Conservation (phyloP, 345 rosid species). For the Arabidopsis arenosa region DNA sequence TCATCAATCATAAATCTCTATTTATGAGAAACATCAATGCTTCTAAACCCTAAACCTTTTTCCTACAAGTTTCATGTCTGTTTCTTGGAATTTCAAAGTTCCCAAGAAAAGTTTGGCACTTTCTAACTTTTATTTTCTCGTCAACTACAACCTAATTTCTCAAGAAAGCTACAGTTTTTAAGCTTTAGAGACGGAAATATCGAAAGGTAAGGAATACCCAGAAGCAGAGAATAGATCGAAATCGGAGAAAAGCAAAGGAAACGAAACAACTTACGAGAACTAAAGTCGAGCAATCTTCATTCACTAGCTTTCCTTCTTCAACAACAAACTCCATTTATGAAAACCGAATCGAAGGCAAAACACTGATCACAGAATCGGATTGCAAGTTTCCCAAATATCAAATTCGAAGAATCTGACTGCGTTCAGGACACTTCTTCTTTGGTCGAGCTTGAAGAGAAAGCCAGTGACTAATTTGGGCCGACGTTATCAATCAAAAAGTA, state of each 20-base stretch:
- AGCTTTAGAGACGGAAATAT: not conserved
- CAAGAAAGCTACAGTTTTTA: slow-evolving; percentile 12
- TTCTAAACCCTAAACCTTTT: slow-evolving; percentile 8
- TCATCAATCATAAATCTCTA: slow-evolving; percentile 3
- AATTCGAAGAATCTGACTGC: slow-evolving; percentile 22
- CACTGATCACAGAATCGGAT: slow-evolving; percentile 23
- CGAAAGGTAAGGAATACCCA: not conserved
- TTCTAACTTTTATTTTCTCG: slow-evolving; percentile 8
- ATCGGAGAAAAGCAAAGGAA: not conserved
- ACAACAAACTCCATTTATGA: slow-evolving; percentile 64
- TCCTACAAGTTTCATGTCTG: not conserved
- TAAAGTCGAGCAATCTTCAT: slow-evolving; percentile 64
- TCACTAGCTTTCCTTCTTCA: slow-evolving; percentile 61
- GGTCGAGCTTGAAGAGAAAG: slow-evolving; percentile 44
- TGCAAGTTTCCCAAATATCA: slow-evolving; percentile 11
- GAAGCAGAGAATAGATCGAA: slow-evolving; percentile 27
- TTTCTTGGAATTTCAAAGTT: not conserved
- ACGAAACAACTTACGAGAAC: slow-evolving; percentile 56
- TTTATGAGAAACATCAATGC: not conserved
- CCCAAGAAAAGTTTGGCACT: slow-evolving; percentile 1
- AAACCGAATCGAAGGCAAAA: slow-evolving; percentile 1
- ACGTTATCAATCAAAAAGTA: not conserved
- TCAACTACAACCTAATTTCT: slow-evolving; percentile 9
- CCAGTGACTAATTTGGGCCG: slow-evolving; percentile 36
- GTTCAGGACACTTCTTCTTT: slow-evolving; percentile 4